Base-by-base conservation (phyloP, 352 stramenopile genomes). In the Phytophthora pini region DNA sequence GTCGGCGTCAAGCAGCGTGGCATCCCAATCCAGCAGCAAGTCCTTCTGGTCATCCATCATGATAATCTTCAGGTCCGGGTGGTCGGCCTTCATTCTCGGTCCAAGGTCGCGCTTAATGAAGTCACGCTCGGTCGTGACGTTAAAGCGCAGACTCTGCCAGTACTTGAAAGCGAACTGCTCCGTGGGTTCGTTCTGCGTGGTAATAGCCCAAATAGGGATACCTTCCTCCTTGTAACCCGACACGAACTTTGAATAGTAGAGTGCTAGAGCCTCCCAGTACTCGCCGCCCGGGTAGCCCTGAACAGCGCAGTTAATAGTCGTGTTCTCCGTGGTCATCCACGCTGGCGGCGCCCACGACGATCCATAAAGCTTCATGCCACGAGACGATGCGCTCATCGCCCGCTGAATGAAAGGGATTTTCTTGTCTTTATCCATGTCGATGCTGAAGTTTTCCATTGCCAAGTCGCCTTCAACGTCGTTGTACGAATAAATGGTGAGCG, bases 161-260 rank as follows among this genome's bases (percentile, higher is more conserved):
- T 72, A 57, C 11, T 80, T 72, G 17, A 70, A 62, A 24, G 73
- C 54, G 11, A 65, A 50, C 55, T 79, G 65, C 17, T 80, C 60
- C 24, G 82, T 69, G 2, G 88, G 84, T 65, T 96, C 87, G 49
- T 95, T 95, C 60, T 95, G 88, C 27, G 78, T 75, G 5, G 87
- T 94, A 53, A 95, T 71, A 12, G 55, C 84, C 84, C 84, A 95
- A 39, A 95, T 68, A 5, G 72, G 32, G 27, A 92, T 68, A 4
- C 79, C 79, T 56, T 80, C 72, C 4, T 53, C 52, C 46, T 76
- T 62, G 67, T 96, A 96, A n/a, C 80, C 83, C 11, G 65, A 61
- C 22, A 96, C 65, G 50, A 95, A 95, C 46, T 90, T 90, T 54
- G 76, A 86, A 58, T 96, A 92, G 53, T 95, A 96, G 4, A 86